Evolutionary conservation across 2,329 filamentous ascomycete genomes (phyloP).

Genomic region (Alternaria dauci): DNA sequence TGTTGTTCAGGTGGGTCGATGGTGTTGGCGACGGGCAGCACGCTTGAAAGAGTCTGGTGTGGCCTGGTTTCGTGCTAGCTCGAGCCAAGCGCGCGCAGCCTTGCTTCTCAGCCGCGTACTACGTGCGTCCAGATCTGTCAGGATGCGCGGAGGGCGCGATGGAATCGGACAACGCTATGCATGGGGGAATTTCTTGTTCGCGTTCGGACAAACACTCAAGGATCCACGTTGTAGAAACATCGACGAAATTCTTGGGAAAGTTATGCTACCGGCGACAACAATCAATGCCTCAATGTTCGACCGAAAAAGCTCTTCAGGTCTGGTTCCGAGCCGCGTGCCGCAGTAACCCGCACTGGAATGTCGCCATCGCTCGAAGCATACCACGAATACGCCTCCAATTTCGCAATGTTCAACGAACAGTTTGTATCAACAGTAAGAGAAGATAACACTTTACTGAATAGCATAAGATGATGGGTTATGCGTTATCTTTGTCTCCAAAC

Average conservation of each 20-base stretch:
- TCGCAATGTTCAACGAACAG: background rate
- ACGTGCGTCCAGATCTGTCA: background rate
- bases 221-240: background rate
- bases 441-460: background rate
- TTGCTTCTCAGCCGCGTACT: slow-evolving; percentile 1
- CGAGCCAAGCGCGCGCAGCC: background rate
- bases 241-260: background rate
- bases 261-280: background rate
- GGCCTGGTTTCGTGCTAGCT: background rate
- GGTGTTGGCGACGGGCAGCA: background rate
- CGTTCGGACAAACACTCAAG: background rate
- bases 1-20: background rate
- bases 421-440: background rate
- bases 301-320: background rate
- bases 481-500: background rate
- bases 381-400: background rate
- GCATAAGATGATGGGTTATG: background rate
- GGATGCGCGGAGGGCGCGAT: background rate
- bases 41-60: background rate
- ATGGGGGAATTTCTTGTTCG: background rate
- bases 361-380: background rate
- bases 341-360: background rate
- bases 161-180: background rate
- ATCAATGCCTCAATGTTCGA: background rate
- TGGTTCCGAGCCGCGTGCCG: background rate